A percentile compares a stretch with the other conserved stretches of the same genome.
These are phyloP conservation scores for Phytophthora tentaculata DNA, from an alignment of 352 stramenopile genomes.

Conservation along the genomic window DNA sequence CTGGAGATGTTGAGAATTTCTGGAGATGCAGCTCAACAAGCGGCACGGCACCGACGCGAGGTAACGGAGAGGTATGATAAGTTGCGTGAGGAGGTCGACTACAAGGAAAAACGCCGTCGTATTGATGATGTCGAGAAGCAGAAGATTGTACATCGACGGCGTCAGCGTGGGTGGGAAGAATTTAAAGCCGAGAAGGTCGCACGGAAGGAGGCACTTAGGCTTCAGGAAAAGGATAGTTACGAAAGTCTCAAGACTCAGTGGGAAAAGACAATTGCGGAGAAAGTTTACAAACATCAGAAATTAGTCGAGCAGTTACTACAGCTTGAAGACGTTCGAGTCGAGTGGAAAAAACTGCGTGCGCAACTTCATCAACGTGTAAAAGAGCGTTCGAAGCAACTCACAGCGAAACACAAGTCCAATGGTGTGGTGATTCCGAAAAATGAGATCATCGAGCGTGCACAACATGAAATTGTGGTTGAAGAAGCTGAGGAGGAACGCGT, in stretches of 20 bases:
- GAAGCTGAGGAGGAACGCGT: constrained; percentile 55
- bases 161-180: constrained; percentile 65
- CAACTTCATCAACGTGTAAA: constrained; percentile 44
- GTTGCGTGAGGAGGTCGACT: constrained; percentile 52
- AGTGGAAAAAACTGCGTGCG: constrained; percentile 54
- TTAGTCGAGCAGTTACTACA: constrained; percentile 61
- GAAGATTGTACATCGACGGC: constrained; percentile 58
- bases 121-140: constrained; percentile 69
- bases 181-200: constrained; percentile 50
- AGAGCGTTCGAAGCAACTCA: constrained; percentile 45
- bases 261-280: constrained; percentile 43
- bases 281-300: constrained; percentile 24
- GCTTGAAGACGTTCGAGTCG: constrained; percentile 50
- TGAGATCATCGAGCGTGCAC: constrained; percentile 59
- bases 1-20: constrained; percentile 52
- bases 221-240: constrained; percentile 43
- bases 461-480: constrained; percentile 56
- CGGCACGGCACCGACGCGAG: constrained; percentile 45
- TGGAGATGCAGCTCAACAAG: constrained; percentile 36
- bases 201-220: constrained; percentile 51
- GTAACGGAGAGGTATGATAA: constrained; percentile 62
- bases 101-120: constrained; percentile 47
- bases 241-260: constrained; percentile 52
- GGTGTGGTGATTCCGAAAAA: constrained; percentile 46
- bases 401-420: constrained; percentile 53